Percentiles rank a stretch among this genome's conserved stretches.
phyloP scores from a whole-genome alignment of 2,329 filamentous ascomycete genomes.

The Akanthomyces uredinophilus region DNA sequence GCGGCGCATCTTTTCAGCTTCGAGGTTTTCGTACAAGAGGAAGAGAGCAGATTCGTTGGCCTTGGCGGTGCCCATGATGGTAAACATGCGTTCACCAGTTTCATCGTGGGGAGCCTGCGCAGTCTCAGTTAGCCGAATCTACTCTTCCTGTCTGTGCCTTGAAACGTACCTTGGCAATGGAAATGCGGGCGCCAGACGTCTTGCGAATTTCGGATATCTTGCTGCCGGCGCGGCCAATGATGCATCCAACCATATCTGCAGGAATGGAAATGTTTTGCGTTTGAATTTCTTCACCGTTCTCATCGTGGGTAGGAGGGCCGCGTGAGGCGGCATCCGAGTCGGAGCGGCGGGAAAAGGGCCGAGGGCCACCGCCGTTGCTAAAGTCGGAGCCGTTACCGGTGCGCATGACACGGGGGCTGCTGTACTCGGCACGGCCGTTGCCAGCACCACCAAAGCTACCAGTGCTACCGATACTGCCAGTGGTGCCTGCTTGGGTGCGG shows the following conservation, averaged over 20 bases:
- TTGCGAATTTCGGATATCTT: constrained; percentile 99
- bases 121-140: background rate
- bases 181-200: constrained; percentile 92
- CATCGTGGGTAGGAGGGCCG: constrained; percentile 81
- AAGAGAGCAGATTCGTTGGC: constrained; percentile 96
- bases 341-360: constrained; percentile 71
- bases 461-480: constrained; percentile 37
- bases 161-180: constrained; percentile 68
- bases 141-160: background rate
- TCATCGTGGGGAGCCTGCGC: constrained; percentile 77
- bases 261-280: constrained; percentile 99
- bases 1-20: constrained; percentile 97
- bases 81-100: constrained; percentile 98
- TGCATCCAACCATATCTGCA: constrained; percentile 99
- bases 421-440: constrained; percentile 46
- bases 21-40: constrained; percentile 95
- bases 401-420: constrained; percentile 73
- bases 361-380: constrained; percentile 63
- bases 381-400: constrained; percentile 98
- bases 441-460: constrained; percentile 38
- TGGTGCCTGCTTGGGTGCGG: constrained; percentile 63
- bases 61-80: constrained; percentile 90
- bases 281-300: constrained; percentile 96
- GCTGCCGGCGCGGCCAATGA: constrained; percentile 89
- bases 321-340: constrained; percentile 76